A percentile compares a stretch with the other conserved stretches of the same genome.
phyloP scores from a whole-genome alignment of 805 yeast genomes.

The Isabelozyma pseudorhagii region DNA sequence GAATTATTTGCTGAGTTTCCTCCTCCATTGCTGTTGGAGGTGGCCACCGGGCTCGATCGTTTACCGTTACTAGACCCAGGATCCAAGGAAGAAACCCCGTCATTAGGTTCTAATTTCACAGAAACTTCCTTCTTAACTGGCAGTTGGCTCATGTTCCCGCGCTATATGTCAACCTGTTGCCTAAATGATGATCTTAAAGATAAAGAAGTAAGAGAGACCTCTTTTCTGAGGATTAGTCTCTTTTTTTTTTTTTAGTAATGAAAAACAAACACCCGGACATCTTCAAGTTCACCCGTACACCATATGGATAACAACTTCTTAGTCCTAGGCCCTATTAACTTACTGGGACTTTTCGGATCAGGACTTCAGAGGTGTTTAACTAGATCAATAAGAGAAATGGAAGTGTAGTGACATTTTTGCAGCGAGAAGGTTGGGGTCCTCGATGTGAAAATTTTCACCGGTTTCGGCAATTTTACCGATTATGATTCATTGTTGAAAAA shows the following conservation, averaged over 20 bases:
- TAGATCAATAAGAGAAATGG: not conserved
- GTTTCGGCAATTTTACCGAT: not conserved
- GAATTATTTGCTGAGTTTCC: not conserved
- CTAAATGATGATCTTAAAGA: not conserved
- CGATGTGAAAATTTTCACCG: not conserved
- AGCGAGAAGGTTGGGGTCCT: not conserved
- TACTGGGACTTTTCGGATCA: too few relatives aligned
- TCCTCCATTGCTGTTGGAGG: not conserved
- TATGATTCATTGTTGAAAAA: not conserved
- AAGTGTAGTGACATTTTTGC: not conserved
- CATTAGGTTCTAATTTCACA: slow-evolving; percentile 20
- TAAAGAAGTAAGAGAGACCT: not conserved
- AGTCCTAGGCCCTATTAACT: too few relatives aligned
- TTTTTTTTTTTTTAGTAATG: too few relatives aligned
- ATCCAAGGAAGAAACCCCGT: not conserved
- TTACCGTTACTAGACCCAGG: not conserved
- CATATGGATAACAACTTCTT: too few relatives aligned
- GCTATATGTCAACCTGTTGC: not conserved
- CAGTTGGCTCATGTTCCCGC: slow-evolving; percentile 20
- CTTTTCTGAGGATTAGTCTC: not conserved
- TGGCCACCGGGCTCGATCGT: not conserved
- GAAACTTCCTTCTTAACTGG: slow-evolving; percentile 25
- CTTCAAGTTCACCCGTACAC: too few relatives aligned
- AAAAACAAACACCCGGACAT: too few relatives aligned
- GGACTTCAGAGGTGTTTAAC: too few relatives aligned